Evolutionary conservation across 139 green algal genomes (phyloP).

Genomic region (Tetraselmis striata): DNA sequence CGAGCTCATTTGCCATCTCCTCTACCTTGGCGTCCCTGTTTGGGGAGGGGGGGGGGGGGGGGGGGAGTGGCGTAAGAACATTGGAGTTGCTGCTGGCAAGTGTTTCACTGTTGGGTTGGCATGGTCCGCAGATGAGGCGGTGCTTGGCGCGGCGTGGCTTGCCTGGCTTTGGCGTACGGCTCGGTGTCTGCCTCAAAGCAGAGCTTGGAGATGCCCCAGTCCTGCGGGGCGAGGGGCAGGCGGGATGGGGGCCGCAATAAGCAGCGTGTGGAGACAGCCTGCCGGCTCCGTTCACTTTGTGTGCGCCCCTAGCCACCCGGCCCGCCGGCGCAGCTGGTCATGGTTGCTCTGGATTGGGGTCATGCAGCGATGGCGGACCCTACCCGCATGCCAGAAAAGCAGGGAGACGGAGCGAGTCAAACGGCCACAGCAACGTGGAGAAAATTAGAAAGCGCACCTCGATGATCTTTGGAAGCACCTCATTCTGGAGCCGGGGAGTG

Average conservation of each 20-base stretch:
- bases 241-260: too few relatives aligned
- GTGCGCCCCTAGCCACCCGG: too few relatives aligned
- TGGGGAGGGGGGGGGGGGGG: background rate
- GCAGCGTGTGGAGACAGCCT: too few relatives aligned
- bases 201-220: conserved; percentile 55
- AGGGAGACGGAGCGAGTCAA: background rate
- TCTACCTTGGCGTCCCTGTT: conserved; percentile 37
- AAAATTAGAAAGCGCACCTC: conserved; percentile 21
- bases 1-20: conserved; percentile 31
- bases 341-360: too few relatives aligned
- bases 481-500: conserved; percentile 26
- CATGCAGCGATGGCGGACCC: too few relatives aligned
- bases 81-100: background rate
- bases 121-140: too few relatives aligned
- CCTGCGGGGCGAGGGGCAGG: too few relatives aligned
- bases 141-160: too few relatives aligned
- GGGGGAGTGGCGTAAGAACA: background rate
- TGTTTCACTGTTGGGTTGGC: too few relatives aligned
- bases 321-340: background rate
- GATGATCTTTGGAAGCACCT: conserved; percentile 55
- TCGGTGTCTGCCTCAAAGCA: conserved; percentile 86
- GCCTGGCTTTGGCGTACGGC: conserved; percentile 59
- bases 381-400: too few relatives aligned
- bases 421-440: background rate
- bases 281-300: background rate